Evolutionary conservation across 2,329 filamentous ascomycete species (phyloP), one percentile per base, ranked within the genome.

Genomic region (Neofusicoccum umdonicola): DNA sequence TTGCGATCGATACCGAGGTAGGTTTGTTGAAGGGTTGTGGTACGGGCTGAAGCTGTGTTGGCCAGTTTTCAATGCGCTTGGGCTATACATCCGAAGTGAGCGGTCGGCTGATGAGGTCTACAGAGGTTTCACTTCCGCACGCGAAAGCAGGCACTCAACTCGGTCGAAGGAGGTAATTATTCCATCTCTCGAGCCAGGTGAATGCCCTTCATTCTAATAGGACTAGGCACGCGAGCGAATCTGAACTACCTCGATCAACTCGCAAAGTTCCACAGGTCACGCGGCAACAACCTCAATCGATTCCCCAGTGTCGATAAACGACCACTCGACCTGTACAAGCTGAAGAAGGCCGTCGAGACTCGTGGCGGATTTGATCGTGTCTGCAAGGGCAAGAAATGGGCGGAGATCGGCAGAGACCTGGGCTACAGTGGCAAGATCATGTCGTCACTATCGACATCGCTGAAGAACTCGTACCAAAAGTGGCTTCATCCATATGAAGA

Each of bases 341-440:
- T 99, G 66, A 98, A 98, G 78, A 98, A 98, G 75, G 94, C 94
- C 0, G 95, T 99, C 41, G 95, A 98, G 75, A 90, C 92, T 35
- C 88, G 95, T 67, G 95, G 95, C 52, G 95, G 95, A 3, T 99
- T 99, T 71, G 93, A 97, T 63, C 91, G 91, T 73, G 95, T 99
- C 50, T 99, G 95, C 84, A 97, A 97, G 78, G 85, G 90, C 64
- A 99, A 99, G 80, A 98, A 98, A 81, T 99, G 95, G 95, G 95
- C 95, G 15, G 95, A 99, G 77, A 98, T 99, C 71, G 95, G 95
- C 39, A 88, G 95, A 72, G 95, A 98, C 75, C 81, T 99, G 54
- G 95, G 95, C 63, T 99, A 99, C 79, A 98, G 94, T 74, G 95
- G 95, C 74, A 99, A 99, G 82, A 99, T 99, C 68, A 99, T 99